Evolutionary conservation across 169 alveolate genomes (phyloP).

Genomic region (Babesia microti): DNA sequence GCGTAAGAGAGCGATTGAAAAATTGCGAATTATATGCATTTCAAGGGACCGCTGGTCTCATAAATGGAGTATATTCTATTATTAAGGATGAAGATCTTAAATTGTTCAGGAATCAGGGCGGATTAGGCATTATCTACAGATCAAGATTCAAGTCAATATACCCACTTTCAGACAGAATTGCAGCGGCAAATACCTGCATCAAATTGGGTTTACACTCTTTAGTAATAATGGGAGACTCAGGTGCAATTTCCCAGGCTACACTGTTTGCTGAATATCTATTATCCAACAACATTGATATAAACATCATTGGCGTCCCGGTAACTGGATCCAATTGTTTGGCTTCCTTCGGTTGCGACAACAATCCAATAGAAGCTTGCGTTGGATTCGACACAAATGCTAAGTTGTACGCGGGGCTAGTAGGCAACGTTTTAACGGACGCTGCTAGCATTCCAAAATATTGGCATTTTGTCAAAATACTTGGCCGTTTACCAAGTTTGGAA

Average conservation of each 20-base stretch:
- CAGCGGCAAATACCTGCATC: conserved; percentile 67
- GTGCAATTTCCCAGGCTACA: conserved; percentile 87
- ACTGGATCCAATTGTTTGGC: conserved; percentile 86
- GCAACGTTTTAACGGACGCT: conserved; percentile 95
- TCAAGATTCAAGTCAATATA: conserved; percentile 56
- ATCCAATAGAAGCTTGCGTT: conserved; percentile 81
- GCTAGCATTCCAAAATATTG: conserved; percentile 95
- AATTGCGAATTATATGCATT: conserved; percentile 76
- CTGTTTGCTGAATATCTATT: conserved; percentile 79
- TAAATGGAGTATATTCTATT: conserved; percentile 74
- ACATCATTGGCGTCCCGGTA: conserved; percentile 90
- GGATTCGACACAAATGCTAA: conserved; percentile 96
- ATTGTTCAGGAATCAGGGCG: conserved; percentile 88
- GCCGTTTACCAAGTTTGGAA: conserved; percentile 91
- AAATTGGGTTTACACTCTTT: conserved; percentile 80
- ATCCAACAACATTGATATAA: conserved; percentile 67
- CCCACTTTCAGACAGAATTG: conserved; percentile 39
- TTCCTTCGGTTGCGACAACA: too few relatives aligned
- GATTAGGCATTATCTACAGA: conserved; percentile 84
- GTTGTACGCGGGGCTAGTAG: conserved; percentile 88
- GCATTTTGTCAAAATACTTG: conserved; percentile 95
- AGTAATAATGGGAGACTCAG: conserved; percentile 91
- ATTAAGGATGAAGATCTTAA: conserved; percentile 76
- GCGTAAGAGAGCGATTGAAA: conserved; percentile 76
- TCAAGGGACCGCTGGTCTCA: conserved; percentile 78